Conservation (phyloP, 2,329 filamentous ascomycete genomes). For the Calonectria leucothoes region DNA sequence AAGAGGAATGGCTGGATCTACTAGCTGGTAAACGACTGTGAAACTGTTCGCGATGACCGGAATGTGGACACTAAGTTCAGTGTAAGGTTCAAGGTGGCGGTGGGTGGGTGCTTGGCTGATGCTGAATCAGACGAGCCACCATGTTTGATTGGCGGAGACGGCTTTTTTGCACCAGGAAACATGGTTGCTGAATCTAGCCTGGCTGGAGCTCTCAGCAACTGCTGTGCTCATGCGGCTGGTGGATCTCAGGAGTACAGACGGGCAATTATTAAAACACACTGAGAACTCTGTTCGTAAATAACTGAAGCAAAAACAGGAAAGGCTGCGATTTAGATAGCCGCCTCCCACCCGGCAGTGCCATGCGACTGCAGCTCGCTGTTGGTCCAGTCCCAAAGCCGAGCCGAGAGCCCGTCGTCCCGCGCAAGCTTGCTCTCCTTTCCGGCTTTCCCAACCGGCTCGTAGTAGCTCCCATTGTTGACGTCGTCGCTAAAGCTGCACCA, state of each 20-base stretch:
- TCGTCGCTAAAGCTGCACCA: constrained; percentile 18
- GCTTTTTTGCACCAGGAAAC: neutral
- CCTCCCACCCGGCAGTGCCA: neutral
- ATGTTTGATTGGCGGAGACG: neutral
- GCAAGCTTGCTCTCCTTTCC: constrained; percentile 6
- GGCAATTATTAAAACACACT: neutral
- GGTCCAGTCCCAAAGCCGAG: constrained; percentile 14
- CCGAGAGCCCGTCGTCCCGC: constrained; percentile 1
- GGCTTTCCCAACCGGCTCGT: constrained; percentile 12
- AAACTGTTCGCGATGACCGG: neutral
- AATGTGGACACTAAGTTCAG: neutral
- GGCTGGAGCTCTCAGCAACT: neutral
- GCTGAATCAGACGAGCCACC: neutral
- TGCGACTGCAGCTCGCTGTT: neutral
- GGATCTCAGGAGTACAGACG: neutral
- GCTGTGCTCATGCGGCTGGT: too few relatives aligned
- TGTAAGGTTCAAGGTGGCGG: neutral
- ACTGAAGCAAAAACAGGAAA: too few relatives aligned
- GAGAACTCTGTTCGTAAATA: neutral
- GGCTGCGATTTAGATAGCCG: too few relatives aligned
- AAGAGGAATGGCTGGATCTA: neutral
- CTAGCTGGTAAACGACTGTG: neutral
- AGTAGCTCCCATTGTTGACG: constrained; percentile 8
- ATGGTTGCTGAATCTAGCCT: neutral
- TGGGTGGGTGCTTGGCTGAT: neutral